A percentile compares a stretch with the other conserved stretches of the same genome.
Conservation (phyloP, 352 stramenopile species). For the Halophytophthora polymorphica region DNA sequence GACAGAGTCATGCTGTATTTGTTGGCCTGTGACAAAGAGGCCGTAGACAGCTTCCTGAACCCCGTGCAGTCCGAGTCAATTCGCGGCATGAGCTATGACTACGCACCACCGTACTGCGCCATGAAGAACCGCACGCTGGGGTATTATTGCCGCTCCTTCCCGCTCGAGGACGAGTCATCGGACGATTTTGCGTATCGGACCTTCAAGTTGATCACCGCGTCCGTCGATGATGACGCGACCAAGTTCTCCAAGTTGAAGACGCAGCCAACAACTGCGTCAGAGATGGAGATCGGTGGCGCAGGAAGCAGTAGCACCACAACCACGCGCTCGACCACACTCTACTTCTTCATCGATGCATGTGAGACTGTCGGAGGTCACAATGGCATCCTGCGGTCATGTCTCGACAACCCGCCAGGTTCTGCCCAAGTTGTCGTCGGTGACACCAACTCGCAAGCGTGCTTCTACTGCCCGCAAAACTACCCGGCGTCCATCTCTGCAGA, state of each 20-base stretch:
- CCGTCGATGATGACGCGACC: slow-evolving; percentile 1
- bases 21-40: slow-evolving; percentile 35
- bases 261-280: background rate
- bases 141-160: slow-evolving; percentile 48
- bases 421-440: too few relatives aligned
- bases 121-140: slow-evolving; percentile 50
- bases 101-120: slow-evolving; percentile 36
- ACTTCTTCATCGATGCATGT: slow-evolving; percentile 54
- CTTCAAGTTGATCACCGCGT: slow-evolving; percentile 24
- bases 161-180: slow-evolving; percentile 31
- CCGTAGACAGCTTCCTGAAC: slow-evolving; percentile 14
- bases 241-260: slow-evolving; percentile 2
- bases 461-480: slow-evolving; percentile 46
- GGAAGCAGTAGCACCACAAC: background rate
- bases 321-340: slow-evolving; percentile 17
- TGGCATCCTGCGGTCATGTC: slow-evolving; percentile 50
- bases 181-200: slow-evolving; percentile 38
- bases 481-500: slow-evolving; percentile 8
- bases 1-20: slow-evolving; percentile 48
- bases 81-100: background rate
- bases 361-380: slow-evolving; percentile 41
- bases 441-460: slow-evolving; percentile 22
- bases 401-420: slow-evolving; percentile 17
- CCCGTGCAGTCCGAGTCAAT: background rate
- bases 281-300: too few relatives aligned